Base-by-base conservation (phyloP, 2,329 filamentous ascomycete species). In the Fusarium siculi region DNA sequence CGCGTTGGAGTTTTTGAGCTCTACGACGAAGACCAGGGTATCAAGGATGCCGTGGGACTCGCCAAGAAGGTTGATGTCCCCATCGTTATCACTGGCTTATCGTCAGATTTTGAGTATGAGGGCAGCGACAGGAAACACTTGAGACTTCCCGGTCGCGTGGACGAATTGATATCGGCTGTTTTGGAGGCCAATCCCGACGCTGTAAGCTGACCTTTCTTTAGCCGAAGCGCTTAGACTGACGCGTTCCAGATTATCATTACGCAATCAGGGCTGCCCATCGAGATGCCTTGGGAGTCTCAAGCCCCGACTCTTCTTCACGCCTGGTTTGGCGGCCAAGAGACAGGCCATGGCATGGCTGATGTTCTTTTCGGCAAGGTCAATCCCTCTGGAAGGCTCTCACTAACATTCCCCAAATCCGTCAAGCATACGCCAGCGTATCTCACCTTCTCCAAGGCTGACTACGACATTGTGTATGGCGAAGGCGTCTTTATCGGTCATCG, bases 401-500 rank as follows among this genome's bases (percentile, higher is more conserved):
- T 93, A 14, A 91, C 86, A 1, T 94, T 93, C 81, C 92, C 92
- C 2, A 84, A 83, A 39, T 83, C 84, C 5, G 77, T 90, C 4
- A 86, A 91, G 76, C 90, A 93, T 76, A 93, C 92, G 71, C 92
- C 92, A 2, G 89, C 91, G 0, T 93, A 90, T 79, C 83, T 92
- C 65, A 93, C 92, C 81, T 94, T 89, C 76, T 82, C 85, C 28
- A 86, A 87, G 6, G 92, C 93, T 74, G 88, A 90, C 47, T 87
- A 91, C 43, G 85, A 90, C 53, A 90, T 90, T 2, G 81, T 92
- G 0, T 94, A 94, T 74, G 91, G 91, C 23, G 92, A 94, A 79
- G 92, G 92, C 57, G 85, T 94, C 40, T 93, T 92, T 77, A 86
- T 94, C 19, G 92, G 92, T 0, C 94, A 94, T 80, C 85, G 91